These are phyloP conservation scores for Globisporangium carolinianum DNA, from an alignment of 352 stramenopile species.

Conservation along the genomic window DNA sequence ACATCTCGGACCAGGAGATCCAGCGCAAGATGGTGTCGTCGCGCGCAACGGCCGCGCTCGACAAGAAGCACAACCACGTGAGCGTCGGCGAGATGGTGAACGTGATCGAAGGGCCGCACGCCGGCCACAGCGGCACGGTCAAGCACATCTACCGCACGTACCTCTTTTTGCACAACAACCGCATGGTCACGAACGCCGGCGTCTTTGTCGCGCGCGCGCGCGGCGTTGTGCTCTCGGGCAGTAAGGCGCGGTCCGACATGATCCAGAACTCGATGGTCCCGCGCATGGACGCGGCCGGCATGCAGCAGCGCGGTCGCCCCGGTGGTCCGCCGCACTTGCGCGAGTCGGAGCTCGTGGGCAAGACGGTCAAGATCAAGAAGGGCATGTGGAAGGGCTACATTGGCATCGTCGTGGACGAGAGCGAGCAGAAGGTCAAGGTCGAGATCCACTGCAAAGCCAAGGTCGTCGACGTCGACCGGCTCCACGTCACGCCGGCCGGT, in stretches of 20 bases:
- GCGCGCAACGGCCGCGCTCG: constrained; percentile 68
- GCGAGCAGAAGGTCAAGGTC: constrained; percentile 87
- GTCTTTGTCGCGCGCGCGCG: constrained; percentile 86
- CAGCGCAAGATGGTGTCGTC: constrained; percentile 85
- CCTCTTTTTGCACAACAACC: constrained; percentile 89
- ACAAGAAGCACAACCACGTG: constrained; percentile 89
- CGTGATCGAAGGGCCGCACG: constrained; percentile 77
- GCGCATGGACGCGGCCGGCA: constrained; percentile 38
- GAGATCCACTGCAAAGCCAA: constrained; percentile 89
- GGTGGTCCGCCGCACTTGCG: constrained; percentile 25
- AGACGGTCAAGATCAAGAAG: constrained; percentile 90
- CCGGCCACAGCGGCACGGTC: constrained; percentile 82
- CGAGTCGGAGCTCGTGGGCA: constrained; percentile 79
- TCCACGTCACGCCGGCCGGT: constrained; percentile 70
- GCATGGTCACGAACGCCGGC: constrained; percentile 82
- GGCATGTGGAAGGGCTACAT: constrained; percentile 91
- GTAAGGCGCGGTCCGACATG: constrained; percentile 82
- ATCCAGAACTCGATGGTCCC: constrained; percentile 79
- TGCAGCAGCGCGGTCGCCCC: constrained; percentile 30
- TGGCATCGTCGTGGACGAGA: constrained; percentile 87
- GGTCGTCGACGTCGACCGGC: constrained; percentile 79
- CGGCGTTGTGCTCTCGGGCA: constrained; percentile 77
- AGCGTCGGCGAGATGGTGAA: constrained; percentile 88
- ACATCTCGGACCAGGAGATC: constrained; percentile 86
- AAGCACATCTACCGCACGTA: constrained; percentile 89